Percentiles rank a stretch among this genome's conserved stretches.
phyloP scores from a whole-genome alignment of 2,329 filamentous ascomycete species.

The Alternaria consortialis region DNA sequence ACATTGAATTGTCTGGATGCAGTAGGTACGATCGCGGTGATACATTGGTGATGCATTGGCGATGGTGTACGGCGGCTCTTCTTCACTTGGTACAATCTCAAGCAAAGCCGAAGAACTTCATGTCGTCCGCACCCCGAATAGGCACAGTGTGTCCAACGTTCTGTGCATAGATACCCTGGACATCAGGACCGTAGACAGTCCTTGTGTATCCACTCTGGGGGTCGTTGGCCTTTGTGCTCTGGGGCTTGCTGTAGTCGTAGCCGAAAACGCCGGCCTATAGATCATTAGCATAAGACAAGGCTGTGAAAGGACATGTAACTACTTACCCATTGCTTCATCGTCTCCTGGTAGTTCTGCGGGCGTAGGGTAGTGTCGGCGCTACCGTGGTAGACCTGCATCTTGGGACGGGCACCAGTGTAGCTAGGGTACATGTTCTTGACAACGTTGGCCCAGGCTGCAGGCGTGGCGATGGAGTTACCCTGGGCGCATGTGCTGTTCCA shows the following conservation, averaged over 20 bases:
- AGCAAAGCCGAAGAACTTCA: conserved; percentile 47
- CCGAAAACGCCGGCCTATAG: conserved; percentile 39
- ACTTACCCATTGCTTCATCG: conserved; percentile 47
- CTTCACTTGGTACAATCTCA: background rate
- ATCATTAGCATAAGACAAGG: background rate
- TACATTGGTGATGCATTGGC: background rate
- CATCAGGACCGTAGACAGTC: conserved; percentile 39
- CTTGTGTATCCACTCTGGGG: conserved; percentile 46
- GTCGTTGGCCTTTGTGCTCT: conserved; percentile 39
- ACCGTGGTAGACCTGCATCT: conserved; percentile 68
- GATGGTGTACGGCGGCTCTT: background rate
- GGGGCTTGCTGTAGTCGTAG: conserved; percentile 44
- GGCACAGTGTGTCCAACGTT: conserved; percentile 48
- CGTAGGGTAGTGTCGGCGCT: conserved; percentile 60
- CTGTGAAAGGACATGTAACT: background rate
- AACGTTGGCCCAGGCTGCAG: conserved; percentile 59
- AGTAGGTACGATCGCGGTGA: background rate
- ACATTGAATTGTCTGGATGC: background rate
- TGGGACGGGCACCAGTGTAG: conserved; percentile 61
- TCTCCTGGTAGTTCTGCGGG: conserved; percentile 66
- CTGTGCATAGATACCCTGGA: conserved; percentile 48
- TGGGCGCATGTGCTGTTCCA: conserved; percentile 64
- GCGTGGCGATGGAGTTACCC: conserved; percentile 58
- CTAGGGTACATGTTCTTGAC: conserved; percentile 60
- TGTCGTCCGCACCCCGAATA: conserved; percentile 45